A percentile compares a stretch with the other conserved stretches of the same genome.
phyloP scores from a whole-genome alignment of 768 basidiomycete genomes.

The Lentinula boryana region DNA sequence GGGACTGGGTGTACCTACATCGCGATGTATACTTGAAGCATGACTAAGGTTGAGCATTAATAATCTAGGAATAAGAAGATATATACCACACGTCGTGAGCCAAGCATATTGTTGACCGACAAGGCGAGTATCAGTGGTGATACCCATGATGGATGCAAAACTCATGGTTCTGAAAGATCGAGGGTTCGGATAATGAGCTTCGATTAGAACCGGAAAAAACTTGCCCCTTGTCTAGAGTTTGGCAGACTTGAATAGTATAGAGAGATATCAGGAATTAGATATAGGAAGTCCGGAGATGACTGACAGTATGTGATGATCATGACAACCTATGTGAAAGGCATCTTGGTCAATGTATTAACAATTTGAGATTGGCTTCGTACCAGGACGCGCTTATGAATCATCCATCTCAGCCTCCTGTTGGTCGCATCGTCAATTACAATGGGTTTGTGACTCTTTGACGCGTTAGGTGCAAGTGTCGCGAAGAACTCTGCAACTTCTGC shows the following conservation, averaged over 20 bases:
- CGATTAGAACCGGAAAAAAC: not conserved
- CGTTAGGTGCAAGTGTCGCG: slow-evolving; percentile 18
- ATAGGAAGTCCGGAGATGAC: not conserved
- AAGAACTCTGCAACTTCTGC: slow-evolving; percentile 42
- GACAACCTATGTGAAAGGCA: slow-evolving; percentile 18
- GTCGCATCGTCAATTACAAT: slow-evolving; percentile 35
- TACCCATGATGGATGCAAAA: slow-evolving; percentile 44
- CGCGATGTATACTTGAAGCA: slow-evolving; percentile 30
- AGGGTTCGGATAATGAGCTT: not conserved
- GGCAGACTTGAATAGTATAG: slow-evolving; percentile 23
- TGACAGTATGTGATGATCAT: slow-evolving; percentile 44
- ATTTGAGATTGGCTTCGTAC: slow-evolving; percentile 17
- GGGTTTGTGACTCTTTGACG: slow-evolving; percentile 10
- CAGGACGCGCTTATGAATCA: slow-evolving; percentile 40
- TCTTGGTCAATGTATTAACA: not conserved
- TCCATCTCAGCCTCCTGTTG: slow-evolving; percentile 36
- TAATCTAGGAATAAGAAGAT: not conserved
- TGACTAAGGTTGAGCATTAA: not conserved
- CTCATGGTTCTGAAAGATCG: slow-evolving; percentile 29
- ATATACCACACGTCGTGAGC: slow-evolving; percentile 40
- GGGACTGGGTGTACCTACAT: slow-evolving; percentile 19
- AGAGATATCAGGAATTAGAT: not conserved
- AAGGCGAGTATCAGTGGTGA: slow-evolving; percentile 35
- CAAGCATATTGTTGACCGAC: slow-evolving; percentile 45
- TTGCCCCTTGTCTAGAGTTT: slow-evolving; percentile 42